Evolutionary conservation across 345 rosid genomes (phyloP).

Genomic region (Punica granatum): DNA sequence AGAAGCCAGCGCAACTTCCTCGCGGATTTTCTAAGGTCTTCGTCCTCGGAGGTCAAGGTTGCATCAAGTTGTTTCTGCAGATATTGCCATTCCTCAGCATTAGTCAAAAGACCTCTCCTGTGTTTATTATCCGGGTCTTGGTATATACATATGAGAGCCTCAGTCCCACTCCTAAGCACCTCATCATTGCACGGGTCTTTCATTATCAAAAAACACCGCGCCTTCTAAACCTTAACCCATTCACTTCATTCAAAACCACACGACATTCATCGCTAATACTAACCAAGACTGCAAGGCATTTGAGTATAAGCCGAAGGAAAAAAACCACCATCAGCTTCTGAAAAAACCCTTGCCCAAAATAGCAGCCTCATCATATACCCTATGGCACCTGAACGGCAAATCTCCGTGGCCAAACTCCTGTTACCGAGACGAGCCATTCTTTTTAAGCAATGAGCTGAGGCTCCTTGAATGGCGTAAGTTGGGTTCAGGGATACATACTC

Average conservation of each 20-base stretch:
- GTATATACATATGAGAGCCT: constrained; percentile 41
- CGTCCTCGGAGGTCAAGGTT: constrained; percentile 28
- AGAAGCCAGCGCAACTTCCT: constrained; percentile 25
- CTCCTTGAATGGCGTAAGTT: neutral
- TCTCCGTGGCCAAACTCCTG: neutral
- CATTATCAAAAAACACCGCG: no score
- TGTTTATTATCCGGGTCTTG: constrained; percentile 32
- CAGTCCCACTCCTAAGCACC: constrained; percentile 37
- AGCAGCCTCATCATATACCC: neutral
- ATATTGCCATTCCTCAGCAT: no score
- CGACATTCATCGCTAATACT: constrained; percentile 33
- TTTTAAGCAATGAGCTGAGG: neutral
- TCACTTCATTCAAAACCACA: constrained; percentile 25
- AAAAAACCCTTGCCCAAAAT: neutral
- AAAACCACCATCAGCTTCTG: neutral
- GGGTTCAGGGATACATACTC: neutral
- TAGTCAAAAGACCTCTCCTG: constrained; percentile 21
- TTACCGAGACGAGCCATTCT: neutral
- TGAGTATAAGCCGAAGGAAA: constrained; percentile 2
- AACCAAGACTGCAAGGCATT: constrained; percentile 42
- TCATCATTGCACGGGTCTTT: no score
- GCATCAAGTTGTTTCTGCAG: constrained; percentile 35
- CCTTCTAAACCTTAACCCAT: constrained; percentile 42
- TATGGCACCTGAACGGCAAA: constrained; percentile 1
- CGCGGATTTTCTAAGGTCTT: constrained; percentile 41